phyloP scores from a whole-genome alignment of 2,329 filamentous ascomycete species.

The Leptographium flavum region DNA sequence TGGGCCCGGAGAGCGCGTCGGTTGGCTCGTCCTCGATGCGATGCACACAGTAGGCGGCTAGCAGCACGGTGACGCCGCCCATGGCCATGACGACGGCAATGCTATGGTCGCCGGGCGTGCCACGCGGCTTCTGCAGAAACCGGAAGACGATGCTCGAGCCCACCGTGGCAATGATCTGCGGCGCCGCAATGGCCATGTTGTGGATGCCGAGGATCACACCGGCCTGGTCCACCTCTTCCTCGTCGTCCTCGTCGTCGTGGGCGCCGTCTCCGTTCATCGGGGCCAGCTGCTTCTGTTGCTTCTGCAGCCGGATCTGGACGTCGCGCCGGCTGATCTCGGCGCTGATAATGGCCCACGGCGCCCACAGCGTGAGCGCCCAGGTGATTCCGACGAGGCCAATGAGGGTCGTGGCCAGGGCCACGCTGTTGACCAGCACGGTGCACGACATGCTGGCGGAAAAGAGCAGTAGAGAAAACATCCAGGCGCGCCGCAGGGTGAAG shows the following conservation, averaged over 20 bases:
- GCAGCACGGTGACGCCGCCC: slow-evolving; percentile 63
- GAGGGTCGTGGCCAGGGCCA: slow-evolving; percentile 58
- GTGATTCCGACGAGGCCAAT: slow-evolving; percentile 76
- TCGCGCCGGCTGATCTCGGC: slow-evolving; percentile 81
- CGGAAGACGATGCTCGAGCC: slow-evolving; percentile 75
- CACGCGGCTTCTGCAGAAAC: slow-evolving; percentile 73
- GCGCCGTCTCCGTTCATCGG: slow-evolving; percentile 9
- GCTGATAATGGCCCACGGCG: slow-evolving; percentile 87
- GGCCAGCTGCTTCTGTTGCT: slow-evolving; percentile 13
- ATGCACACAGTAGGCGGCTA: slow-evolving; percentile 60
- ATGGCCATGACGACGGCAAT: slow-evolving; percentile 77
- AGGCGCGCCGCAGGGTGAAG: slow-evolving; percentile 75
- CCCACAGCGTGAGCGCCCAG: slow-evolving; percentile 90
- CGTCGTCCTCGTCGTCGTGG: slow-evolving; percentile 16
- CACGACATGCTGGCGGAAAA: slow-evolving; percentile 72
- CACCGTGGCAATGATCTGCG: slow-evolving; percentile 81
- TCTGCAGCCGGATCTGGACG: slow-evolving; percentile 31
- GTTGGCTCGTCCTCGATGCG: slow-evolving; percentile 48
- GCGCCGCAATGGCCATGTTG: slow-evolving; percentile 85
- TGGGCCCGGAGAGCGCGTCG: slow-evolving; percentile 25
- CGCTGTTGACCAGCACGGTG: slow-evolving; percentile 63
- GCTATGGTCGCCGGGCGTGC: slow-evolving; percentile 70
- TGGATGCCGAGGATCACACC: slow-evolving; percentile 89
- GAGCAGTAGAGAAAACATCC: slow-evolving; percentile 74
- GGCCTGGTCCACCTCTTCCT: slow-evolving; percentile 56